These are phyloP conservation scores for Acacia melanoxylon DNA, from an alignment of 306 rosid species.

Conservation along the genomic window DNA sequence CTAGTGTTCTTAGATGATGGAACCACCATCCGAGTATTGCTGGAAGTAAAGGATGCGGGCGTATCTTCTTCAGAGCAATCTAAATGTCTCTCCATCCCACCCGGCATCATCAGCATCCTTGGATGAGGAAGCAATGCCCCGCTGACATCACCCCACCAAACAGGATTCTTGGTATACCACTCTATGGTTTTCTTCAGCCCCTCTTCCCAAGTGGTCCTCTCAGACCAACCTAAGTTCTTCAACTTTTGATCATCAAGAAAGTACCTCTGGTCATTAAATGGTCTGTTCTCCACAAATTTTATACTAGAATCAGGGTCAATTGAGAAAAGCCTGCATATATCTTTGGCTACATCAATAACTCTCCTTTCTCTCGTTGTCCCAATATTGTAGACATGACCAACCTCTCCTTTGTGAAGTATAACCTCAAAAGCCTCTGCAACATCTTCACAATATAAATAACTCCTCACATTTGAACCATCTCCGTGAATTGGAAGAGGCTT, in stretches of 20 bases:
- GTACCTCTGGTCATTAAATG: constrained; percentile 88
- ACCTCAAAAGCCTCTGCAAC: constrained; percentile 95
- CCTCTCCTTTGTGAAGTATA: constrained; percentile 92
- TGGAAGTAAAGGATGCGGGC: constrained; percentile 46
- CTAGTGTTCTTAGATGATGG: constrained; percentile 55
- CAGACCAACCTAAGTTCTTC: constrained; percentile 81
- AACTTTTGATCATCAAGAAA: constrained; percentile 86
- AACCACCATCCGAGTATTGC: constrained; percentile 73
- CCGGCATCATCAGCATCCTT: constrained; percentile 90
- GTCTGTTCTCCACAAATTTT: constrained; percentile 89
- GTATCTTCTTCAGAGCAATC: constrained; percentile 69
- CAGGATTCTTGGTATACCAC: constrained; percentile 79
- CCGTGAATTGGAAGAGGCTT: constrained; percentile 91
- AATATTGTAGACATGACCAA: constrained; percentile 89
- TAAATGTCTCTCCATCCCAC: constrained; percentile 70
- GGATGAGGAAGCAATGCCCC: constrained; percentile 97
- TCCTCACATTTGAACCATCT: constrained; percentile 91
- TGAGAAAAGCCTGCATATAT: constrained; percentile 71
- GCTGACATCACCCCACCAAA: constrained; percentile 96
- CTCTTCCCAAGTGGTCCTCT: constrained; percentile 79
- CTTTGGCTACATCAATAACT: constrained; percentile 86
- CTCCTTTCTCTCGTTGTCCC: constrained; percentile 89
- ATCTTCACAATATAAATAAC: constrained; percentile 87
- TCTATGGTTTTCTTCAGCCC: constrained; percentile 92
- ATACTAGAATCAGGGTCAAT: constrained; percentile 61